phyloP scores from a whole-genome alignment of 108 stramenopile species.

The Skeletonema costatum region DNA sequence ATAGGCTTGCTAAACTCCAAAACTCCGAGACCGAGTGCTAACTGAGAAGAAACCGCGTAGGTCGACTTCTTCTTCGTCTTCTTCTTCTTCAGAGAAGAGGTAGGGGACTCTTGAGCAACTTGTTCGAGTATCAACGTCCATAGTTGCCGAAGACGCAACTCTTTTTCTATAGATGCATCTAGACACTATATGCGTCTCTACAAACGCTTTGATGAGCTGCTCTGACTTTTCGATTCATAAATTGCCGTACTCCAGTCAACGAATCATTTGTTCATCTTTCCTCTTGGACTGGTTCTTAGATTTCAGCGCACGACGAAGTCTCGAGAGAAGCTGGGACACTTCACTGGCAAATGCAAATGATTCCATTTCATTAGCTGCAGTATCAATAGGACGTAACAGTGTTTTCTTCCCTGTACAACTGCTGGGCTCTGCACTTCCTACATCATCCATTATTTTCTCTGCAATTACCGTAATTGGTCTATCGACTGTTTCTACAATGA shows the following conservation, averaged over 20 bases:
- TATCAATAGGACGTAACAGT: not conserved
- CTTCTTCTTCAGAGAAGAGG: not conserved
- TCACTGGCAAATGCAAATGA: not conserved
- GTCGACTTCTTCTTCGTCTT: not conserved
- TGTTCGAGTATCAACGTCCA: not conserved
- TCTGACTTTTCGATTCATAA: not conserved
- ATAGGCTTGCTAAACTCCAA: not conserved
- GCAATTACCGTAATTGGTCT: not conserved
- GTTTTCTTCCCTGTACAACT: not conserved
- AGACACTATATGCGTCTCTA: not conserved
- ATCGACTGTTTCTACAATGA: not conserved
- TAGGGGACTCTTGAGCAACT: not conserved
- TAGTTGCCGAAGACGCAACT: not conserved
- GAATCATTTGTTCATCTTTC: not conserved
- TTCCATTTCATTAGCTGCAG: not conserved
- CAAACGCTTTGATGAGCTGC: not conserved
- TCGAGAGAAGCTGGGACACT: not conserved
- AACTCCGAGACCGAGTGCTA: not conserved
- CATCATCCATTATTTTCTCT: not conserved
- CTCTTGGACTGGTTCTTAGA: not conserved
- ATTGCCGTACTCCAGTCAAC: not conserved
- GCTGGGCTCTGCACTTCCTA: not conserved
- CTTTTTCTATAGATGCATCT: not conserved
- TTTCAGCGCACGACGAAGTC: not conserved
- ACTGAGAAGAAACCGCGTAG: not conserved